These are phyloP conservation scores for Serendipita sp. DNA, from an alignment of 768 basidiomycete genomes.

Conservation along the genomic window DNA sequence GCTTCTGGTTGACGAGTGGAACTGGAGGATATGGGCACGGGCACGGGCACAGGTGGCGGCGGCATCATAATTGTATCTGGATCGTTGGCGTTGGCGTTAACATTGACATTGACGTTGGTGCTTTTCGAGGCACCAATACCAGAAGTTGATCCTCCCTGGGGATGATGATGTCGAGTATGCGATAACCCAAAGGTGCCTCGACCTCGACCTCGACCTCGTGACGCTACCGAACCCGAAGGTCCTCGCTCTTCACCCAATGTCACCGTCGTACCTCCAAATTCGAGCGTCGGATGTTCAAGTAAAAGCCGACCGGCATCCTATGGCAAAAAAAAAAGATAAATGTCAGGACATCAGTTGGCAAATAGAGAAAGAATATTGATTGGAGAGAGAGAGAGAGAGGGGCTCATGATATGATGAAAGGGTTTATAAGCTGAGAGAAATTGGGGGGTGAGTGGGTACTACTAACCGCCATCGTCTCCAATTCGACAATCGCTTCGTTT, in stretches of 20 bases:
- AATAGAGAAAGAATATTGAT: not conserved
- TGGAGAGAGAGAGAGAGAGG: not conserved
- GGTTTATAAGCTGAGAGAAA: no score
- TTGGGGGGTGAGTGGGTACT: no score
- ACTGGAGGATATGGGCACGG: no score
- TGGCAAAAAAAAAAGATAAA: no score
- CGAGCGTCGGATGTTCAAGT: slow-evolving; percentile 51
- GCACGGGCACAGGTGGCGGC: not conserved
- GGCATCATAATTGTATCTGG: not conserved
- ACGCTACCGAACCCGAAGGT: not conserved
- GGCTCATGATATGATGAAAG: not conserved
- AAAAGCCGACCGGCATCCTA: slow-evolving; percentile 78
- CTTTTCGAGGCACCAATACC: no score
- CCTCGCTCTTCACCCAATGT: slow-evolving; percentile 38
- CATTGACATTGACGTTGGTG: no score
- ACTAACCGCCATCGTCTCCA: slow-evolving; percentile 24
- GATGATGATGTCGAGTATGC: not conserved
- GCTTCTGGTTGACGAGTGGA: no score
- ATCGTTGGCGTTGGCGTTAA: no score
- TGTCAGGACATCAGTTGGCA: not conserved
- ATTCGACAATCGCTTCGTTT: slow-evolving; percentile 26
- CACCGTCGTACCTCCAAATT: slow-evolving; percentile 48
- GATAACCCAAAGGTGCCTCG: not conserved
- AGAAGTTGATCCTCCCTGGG: no score
- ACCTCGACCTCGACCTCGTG: not conserved